phyloP scores from a whole-genome alignment of 2,329 filamentous ascomycete species.

The Hirsutella thompsonii region DNA sequence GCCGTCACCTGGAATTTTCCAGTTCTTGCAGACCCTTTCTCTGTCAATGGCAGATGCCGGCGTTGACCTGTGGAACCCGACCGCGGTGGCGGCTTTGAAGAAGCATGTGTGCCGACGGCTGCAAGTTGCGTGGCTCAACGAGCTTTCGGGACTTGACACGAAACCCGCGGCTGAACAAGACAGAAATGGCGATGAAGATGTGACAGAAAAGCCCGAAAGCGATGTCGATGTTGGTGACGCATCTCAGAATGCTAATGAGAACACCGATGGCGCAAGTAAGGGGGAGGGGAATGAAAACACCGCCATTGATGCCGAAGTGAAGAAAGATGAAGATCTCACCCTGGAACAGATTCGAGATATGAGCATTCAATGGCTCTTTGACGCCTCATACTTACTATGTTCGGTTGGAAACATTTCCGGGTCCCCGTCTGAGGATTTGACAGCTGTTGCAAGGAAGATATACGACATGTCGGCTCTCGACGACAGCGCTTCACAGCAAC shows the following conservation, averaged over 20 bases:
- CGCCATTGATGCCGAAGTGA: constrained; percentile 5
- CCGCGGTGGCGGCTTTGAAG: constrained; percentile 53
- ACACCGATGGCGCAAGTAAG: background rate
- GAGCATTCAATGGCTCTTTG: constrained; percentile 48
- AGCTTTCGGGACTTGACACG: constrained; percentile 21
- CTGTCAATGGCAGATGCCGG: constrained; percentile 57
- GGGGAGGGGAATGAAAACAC: background rate
- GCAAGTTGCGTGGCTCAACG: constrained; percentile 30
- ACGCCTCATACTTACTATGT: constrained; percentile 36
- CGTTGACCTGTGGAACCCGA: constrained; percentile 68
- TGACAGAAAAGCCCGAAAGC: background rate
- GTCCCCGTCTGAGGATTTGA: constrained; percentile 17
- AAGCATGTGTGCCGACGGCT: constrained; percentile 37
- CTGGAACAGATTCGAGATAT: constrained; percentile 29
- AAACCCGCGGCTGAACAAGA: no score
- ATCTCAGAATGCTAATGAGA: background rate
- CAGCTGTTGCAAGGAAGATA: constrained; percentile 32
- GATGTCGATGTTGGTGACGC: background rate
- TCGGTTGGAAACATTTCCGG: constrained; percentile 23
- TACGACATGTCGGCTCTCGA: constrained; percentile 34
- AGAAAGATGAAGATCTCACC: constrained; percentile 6
- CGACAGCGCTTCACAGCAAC: constrained; percentile 31
- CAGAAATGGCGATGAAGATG: constrained; percentile 4
- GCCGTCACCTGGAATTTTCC: constrained; percentile 63
- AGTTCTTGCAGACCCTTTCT: constrained; percentile 53